Evolutionary conservation across 345 rosid genomes (phyloP), one percentile per base, ranked within the genome.

Genomic region (Clarkia xantiana): DNA sequence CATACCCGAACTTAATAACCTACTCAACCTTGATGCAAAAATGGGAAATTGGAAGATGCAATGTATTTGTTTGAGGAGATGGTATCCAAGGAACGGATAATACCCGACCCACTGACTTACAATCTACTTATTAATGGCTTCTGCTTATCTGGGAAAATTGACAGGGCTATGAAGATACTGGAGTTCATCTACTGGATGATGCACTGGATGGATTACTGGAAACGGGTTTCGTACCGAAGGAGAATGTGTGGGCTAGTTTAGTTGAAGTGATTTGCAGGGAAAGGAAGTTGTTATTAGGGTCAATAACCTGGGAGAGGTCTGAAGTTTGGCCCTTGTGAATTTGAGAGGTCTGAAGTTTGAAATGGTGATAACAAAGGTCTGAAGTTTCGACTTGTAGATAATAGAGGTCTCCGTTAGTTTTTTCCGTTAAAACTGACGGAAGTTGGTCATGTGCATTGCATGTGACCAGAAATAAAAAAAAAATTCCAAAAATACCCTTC

Each of bases 111-210:
- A 0, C 65, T 83, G 41, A 78, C 77, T 29, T 91, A 83, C 43
- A 81, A 77, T 56, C 61, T 83, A 51, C 64, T 86, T 70, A 86
- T 91, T 14, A 68, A 73, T n/a, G 98, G 98, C 12, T 91, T 91
- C 56, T 77, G 77, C 70, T 57, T 55, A 15, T 58, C 45, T 10
- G 94, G 89, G 51, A 83, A 83, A 69, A 84, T 77, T 64, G 84
- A 74, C 56, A 71, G 63, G 48, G 98, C 79, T 1, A 69, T 62
- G 71, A 81, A 74, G 72, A 79, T 90, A 56, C 44, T 90, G 54
- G 89, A 83, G 17, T 85, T 89, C 39, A 83, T 58, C 77, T 77
- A 73, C 61, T 59, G 36, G 76, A 74, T 14, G 71, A 64, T 38
- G 79, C 86, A 3, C 64, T 83, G 54, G 55, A 57, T 56, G 64